These are phyloP conservation scores for Trichosporon asahii DNA, from an alignment of 1,284 basidiomycete genomes.

Conservation along the genomic window DNA sequence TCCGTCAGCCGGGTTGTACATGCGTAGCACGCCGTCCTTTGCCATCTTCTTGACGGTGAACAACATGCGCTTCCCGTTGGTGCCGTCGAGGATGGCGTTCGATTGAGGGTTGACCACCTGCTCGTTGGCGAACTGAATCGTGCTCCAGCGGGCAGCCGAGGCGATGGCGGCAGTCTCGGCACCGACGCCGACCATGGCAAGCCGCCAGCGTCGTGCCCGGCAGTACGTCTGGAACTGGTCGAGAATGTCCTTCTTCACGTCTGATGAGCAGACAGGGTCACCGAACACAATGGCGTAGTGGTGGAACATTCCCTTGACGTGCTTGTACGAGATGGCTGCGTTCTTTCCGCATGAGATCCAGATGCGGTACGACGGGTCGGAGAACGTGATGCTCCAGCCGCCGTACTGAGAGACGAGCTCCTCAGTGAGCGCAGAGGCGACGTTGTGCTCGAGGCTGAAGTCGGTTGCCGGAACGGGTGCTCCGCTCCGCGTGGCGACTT, in stretches of 20 bases:
- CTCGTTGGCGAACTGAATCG: slow-evolving; percentile 18
- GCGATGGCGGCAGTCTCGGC: background rate
- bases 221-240: slow-evolving; percentile 14
- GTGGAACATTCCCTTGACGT: slow-evolving; percentile 1
- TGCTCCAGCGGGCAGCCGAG: slow-evolving; percentile 17
- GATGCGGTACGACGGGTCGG: slow-evolving; percentile 20
- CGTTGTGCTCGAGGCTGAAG: slow-evolving; percentile 6
- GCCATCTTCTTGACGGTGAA: slow-evolving; percentile 16
- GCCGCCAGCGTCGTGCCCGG: background rate
- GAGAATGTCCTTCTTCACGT: background rate
- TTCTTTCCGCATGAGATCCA: slow-evolving; percentile 13
- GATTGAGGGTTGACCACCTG: slow-evolving; percentile 18
- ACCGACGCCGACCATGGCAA: slow-evolving; percentile 17
- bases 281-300: slow-evolving; percentile 4
- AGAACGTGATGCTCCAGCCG: slow-evolving; percentile 23
- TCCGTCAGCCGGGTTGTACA: slow-evolving; percentile 15
- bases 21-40: slow-evolving; percentile 11
- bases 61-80: slow-evolving; percentile 12
- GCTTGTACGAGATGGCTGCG: slow-evolving; percentile 21
- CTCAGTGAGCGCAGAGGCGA: slow-evolving; percentile 15
- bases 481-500: background rate
- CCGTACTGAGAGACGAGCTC: slow-evolving; percentile 13
- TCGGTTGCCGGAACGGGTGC: background rate
- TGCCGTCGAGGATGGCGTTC: slow-evolving; percentile 18
- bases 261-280: background rate